Evolutionary conservation across 78 protist genomes (phyloP).

Genomic region (Dictyostelium capitatum): DNA sequence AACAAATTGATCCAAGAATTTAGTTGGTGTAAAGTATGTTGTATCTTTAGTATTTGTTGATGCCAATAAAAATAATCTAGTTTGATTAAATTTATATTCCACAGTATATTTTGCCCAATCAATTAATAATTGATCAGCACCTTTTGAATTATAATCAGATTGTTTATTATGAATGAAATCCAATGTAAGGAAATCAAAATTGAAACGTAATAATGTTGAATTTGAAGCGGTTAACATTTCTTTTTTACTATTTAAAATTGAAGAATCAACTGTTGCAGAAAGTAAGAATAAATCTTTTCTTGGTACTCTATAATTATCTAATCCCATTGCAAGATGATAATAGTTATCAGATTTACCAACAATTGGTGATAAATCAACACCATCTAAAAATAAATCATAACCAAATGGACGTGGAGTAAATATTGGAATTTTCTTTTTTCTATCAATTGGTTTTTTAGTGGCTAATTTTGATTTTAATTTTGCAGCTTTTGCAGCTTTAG

Average conservation of each 20-base stretch:
- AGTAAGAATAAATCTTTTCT: background rate
- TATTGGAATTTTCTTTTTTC: background rate
- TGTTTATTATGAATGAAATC: constrained; percentile 20
- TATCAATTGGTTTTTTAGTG: background rate
- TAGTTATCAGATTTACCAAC: background rate
- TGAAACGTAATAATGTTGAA: background rate
- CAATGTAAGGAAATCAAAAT: background rate
- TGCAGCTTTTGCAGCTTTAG: background rate
- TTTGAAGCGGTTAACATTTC: background rate
- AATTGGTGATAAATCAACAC: constrained; percentile 16
- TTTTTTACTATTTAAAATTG: background rate
- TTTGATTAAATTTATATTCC: background rate
- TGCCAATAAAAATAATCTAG: background rate
- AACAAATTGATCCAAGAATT: background rate
- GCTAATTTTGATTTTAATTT: background rate
- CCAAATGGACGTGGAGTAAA: constrained; percentile 28
- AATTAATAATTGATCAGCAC: background rate
- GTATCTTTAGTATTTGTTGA: constrained; percentile 3
- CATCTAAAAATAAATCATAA: constrained; percentile 25
- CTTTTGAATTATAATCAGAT: constrained; percentile 2
- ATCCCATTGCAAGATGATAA: background rate
- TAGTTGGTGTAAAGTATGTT: background rate
- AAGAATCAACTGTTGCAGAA: background rate
- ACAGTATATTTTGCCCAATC: constrained; percentile 7
- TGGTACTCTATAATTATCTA: constrained; percentile 9